Percentiles rank a stretch among this genome's conserved stretches.
Conservation (phyloP, 805 yeast genomes). For the Teunomyces funiuensis region DNA sequence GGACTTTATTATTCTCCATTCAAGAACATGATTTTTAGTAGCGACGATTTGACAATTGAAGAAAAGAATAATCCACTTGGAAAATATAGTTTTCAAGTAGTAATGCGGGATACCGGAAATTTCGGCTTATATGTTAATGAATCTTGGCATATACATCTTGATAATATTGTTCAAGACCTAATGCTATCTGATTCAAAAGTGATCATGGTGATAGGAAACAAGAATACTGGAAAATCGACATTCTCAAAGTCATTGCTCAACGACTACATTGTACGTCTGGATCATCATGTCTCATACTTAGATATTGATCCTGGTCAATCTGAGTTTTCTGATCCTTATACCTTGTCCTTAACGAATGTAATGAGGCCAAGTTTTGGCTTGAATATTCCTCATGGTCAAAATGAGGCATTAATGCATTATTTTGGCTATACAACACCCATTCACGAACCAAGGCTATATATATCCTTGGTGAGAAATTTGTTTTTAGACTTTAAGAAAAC, state of each 20-base stretch:
- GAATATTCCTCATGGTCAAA: constrained; percentile 20
- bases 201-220: constrained; percentile 57
- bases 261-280: constrained; percentile 28
- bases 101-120: constrained; percentile 26
- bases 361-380: constrained; percentile 28
- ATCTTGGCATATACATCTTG: constrained; percentile 10
- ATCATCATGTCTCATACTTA: constrained; percentile 44
- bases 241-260: constrained; percentile 57
- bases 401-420: constrained; percentile 30
- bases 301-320: constrained; percentile 93
- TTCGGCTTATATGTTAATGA: constrained; percentile 18
- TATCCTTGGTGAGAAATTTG: constrained; percentile 42
- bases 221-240: constrained; percentile 83
- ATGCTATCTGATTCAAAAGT: constrained; percentile 13
- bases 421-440: constrained; percentile 72
- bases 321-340: constrained; percentile 71
- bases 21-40: constrained; percentile 38
- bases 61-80: constrained; percentile 3
- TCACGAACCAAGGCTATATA: constrained; percentile 59
- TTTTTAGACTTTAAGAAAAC: constrained; percentile 21
- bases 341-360: constrained; percentile 53
- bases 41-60: neutral
- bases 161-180: constrained; percentile 8
- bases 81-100: constrained; percentile 40
- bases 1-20: constrained; percentile 45